phyloP scores from a whole-genome alignment of 2,329 filamentous ascomycete genomes.

The Parastagonospora avenae region DNA sequence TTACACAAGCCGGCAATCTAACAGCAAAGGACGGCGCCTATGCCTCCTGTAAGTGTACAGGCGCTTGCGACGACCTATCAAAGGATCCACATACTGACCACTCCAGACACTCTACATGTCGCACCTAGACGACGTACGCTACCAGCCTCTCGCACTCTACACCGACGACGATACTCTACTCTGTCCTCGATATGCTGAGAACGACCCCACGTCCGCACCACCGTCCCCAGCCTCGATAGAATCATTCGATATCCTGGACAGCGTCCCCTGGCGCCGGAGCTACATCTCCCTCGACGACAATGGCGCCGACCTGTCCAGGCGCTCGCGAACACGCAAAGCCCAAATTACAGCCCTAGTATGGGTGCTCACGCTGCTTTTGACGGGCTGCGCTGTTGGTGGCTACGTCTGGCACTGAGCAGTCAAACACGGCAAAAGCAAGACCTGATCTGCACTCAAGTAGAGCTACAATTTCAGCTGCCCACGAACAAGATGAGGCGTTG shows the following conservation, averaged over 20 bases:
- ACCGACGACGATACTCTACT: slow-evolving; percentile 36
- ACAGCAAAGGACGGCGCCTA: slow-evolving; percentile 14
- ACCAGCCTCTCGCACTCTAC: slow-evolving; percentile 35
- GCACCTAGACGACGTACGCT: slow-evolving; percentile 21
- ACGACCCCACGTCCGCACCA: slow-evolving; percentile 36
- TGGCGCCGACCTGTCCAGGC: slow-evolving; percentile 9
- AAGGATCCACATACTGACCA: slow-evolving; percentile 18
- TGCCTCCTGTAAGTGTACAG: slow-evolving; percentile 33
- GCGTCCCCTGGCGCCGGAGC: slow-evolving; percentile 38
- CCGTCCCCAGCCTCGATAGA: slow-evolving; percentile 43
- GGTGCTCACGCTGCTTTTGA: slow-evolving; percentile 25
- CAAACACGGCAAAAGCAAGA: slow-evolving; percentile 16
- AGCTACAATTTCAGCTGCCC: too few relatives aligned
- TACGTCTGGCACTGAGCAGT: slow-evolving; percentile 15
- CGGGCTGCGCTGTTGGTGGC: slow-evolving; percentile 24
- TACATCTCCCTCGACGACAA: slow-evolving; percentile 23
- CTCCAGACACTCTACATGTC: slow-evolving; percentile 24
- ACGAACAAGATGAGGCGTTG: neutral
- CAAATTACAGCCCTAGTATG: slow-evolving; percentile 24
- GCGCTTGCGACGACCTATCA: slow-evolving; percentile 24
- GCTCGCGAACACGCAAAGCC: slow-evolving; percentile 26
- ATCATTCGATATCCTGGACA: slow-evolving; percentile 42
- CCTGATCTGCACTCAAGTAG: neutral
- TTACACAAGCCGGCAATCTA: slow-evolving; percentile 2
- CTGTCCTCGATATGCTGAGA: slow-evolving; percentile 40